Conservation (phyloP, 208 protist species). For the Trypanosoma melophagium region DNA sequence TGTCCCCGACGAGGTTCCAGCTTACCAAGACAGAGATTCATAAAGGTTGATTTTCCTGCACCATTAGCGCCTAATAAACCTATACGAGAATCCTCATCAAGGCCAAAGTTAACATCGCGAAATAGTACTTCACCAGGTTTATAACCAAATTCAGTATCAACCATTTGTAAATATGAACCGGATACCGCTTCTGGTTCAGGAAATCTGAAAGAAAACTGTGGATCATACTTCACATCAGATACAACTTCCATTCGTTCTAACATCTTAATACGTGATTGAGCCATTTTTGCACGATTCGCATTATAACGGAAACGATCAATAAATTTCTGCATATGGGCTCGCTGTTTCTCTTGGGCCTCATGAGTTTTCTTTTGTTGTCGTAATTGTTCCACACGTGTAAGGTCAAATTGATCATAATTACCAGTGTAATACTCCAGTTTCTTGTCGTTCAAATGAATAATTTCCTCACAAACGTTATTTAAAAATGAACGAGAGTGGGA, state of each 20-base stretch:
- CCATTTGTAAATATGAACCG: slow-evolving; percentile 79
- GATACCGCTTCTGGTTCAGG: slow-evolving; percentile 81
- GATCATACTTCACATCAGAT: slow-evolving; percentile 84
- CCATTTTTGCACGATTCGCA: slow-evolving; percentile 90
- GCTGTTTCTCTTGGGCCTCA: slow-evolving; percentile 90
- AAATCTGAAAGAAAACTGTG: slow-evolving; percentile 91
- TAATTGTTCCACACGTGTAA: slow-evolving; percentile 84
- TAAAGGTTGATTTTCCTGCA: slow-evolving; percentile 94
- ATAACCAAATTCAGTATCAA: slow-evolving; percentile 93
- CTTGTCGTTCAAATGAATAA: slow-evolving; percentile 89
- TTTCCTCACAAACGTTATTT: slow-evolving; percentile 94
- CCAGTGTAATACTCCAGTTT: slow-evolving; percentile 92
- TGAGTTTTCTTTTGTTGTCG: slow-evolving; percentile 87
- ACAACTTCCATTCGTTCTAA: slow-evolving; percentile 91
- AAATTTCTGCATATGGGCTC: slow-evolving; percentile 92
- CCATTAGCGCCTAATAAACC: slow-evolving; percentile 93
- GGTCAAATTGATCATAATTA: slow-evolving; percentile 94
- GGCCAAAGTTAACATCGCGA: slow-evolving; percentile 91
- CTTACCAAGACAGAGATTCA: slow-evolving; percentile 89
- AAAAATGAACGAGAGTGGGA: slow-evolving; percentile 98
- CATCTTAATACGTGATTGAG: slow-evolving; percentile 94
- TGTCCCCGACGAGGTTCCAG: slow-evolving; percentile 82
- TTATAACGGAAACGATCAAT: slow-evolving; percentile 93
- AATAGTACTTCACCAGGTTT: slow-evolving; percentile 82
- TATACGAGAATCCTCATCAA: slow-evolving; percentile 87